These are phyloP conservation scores for Trichophyton benhamiae DNA, from an alignment of 2,329 filamentous ascomycete genomes.

Conservation along the genomic window DNA sequence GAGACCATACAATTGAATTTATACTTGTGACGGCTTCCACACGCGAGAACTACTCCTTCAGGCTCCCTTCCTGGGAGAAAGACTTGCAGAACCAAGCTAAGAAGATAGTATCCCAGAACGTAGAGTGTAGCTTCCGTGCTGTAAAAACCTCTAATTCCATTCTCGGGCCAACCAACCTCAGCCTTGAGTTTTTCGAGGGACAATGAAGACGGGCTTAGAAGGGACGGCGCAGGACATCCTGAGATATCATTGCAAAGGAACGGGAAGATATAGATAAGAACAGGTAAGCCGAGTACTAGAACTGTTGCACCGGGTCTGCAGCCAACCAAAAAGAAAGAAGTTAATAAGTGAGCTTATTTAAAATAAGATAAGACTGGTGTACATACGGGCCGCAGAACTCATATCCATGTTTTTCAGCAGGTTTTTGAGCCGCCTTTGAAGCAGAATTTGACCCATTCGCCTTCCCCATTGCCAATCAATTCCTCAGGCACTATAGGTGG, in stretches of 20 bases:
- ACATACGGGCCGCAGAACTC: constrained; percentile 38
- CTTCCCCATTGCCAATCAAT: not conserved
- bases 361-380: not conserved
- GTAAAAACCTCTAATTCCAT: constrained; percentile 57
- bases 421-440: not conserved
- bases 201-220: constrained; percentile 59
- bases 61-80: constrained; percentile 62
- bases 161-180: constrained; percentile 67
- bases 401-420: constrained; percentile 21
- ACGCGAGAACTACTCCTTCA: constrained; percentile 56
- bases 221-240: constrained; percentile 75
- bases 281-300: constrained; percentile 68
- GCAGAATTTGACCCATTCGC: not conserved
- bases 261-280: constrained; percentile 64
- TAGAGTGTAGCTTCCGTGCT: constrained; percentile 57
- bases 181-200: constrained; percentile 59
- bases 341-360: constrained; percentile 9
- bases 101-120: constrained; percentile 62
- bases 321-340: not conserved
- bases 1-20: constrained; percentile 56
- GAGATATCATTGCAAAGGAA: constrained; percentile 88
- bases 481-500: not conserved
- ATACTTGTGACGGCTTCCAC: constrained; percentile 66
- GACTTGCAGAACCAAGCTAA: constrained; percentile 62
- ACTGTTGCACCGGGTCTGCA: constrained; percentile 30